These are phyloP conservation scores for Spathaspora passalidarum DNA, from an alignment of 805 yeast species.

Conservation along the genomic window DNA sequence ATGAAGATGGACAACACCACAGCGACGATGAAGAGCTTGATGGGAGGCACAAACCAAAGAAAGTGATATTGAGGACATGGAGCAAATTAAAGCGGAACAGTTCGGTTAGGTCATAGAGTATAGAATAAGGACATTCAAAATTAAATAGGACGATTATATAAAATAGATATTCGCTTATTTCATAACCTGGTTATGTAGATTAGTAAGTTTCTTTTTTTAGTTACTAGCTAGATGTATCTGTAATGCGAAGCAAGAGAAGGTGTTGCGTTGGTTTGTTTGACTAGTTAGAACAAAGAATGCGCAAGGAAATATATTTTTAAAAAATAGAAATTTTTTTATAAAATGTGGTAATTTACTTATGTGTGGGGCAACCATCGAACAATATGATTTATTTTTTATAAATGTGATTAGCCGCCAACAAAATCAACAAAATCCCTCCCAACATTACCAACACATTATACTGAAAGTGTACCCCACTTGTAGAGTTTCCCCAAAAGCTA, in stretches of 20 bases:
- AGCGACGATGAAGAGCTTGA: neutral
- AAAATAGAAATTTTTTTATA: neutral
- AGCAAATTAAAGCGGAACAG: slow-evolving; percentile 1
- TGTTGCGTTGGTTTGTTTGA: neutral
- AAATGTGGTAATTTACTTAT: neutral
- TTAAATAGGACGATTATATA: neutral
- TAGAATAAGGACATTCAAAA: neutral
- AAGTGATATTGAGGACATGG: neutral
- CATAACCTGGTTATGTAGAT: no score
- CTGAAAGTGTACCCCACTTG: neutral
- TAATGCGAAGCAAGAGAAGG: no score
- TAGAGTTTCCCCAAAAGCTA: neutral
- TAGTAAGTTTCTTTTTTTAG: neutral
- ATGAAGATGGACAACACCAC: neutral
- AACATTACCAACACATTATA: neutral
- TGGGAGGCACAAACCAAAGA: neutral
- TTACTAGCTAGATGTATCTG: neutral
- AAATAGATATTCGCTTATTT: neutral
- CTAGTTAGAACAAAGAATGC: neutral
- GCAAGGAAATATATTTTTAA: neutral
- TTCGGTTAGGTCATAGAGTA: slow-evolving; percentile 1
- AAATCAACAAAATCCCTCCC: no score
- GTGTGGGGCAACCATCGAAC: neutral
- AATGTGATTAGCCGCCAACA: neutral
- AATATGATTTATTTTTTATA: no score